Evolutionary conservation across 441 rosid genomes (phyloP).

Genomic region (Breynia disticha): DNA sequence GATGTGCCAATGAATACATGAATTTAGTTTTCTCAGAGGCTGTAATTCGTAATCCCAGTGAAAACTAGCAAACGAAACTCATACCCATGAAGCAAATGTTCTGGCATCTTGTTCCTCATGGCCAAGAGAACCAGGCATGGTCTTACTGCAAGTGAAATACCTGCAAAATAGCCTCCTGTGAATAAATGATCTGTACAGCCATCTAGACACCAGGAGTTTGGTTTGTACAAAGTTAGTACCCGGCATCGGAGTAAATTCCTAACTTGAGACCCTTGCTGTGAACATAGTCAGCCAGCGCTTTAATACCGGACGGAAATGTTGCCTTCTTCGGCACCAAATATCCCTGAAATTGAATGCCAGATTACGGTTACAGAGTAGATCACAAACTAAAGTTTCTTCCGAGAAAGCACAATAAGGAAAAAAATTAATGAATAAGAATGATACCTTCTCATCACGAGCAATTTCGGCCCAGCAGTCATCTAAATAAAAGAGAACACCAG

Average conservation of each 20-base stretch:
- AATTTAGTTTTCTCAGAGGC: not conserved
- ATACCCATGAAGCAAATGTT: constrained; percentile 60
- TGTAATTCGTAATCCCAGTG: not conserved
- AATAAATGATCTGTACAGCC: not conserved
- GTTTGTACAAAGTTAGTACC: constrained; percentile 20
- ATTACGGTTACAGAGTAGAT: not conserved
- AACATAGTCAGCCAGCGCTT: constrained; percentile 52
- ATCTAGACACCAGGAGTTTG: not conserved
- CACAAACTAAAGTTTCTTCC: too few relatives aligned
- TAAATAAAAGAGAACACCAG: constrained; percentile 11
- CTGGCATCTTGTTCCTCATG: constrained; percentile 60
- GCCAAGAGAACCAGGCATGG: constrained; percentile 61
- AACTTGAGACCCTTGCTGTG: constrained; percentile 57
- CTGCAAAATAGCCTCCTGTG: constrained; percentile 17
- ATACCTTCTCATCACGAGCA: constrained; percentile 59
- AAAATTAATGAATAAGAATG: constrained; percentile 3
- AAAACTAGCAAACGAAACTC: constrained; percentile 4
- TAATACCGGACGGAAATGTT: constrained; percentile 56
- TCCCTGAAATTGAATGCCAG: constrained; percentile 35
- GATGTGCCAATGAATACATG: not conserved
- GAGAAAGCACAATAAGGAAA: not conserved
- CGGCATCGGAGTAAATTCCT: constrained; percentile 63
- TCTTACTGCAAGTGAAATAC: constrained; percentile 42
- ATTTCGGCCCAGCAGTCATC: constrained; percentile 99
- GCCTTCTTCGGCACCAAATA: constrained; percentile 42